These are phyloP conservation scores for Saccharomycopsis javanensis DNA, from an alignment of 805 yeast genomes.

Conservation along the genomic window DNA sequence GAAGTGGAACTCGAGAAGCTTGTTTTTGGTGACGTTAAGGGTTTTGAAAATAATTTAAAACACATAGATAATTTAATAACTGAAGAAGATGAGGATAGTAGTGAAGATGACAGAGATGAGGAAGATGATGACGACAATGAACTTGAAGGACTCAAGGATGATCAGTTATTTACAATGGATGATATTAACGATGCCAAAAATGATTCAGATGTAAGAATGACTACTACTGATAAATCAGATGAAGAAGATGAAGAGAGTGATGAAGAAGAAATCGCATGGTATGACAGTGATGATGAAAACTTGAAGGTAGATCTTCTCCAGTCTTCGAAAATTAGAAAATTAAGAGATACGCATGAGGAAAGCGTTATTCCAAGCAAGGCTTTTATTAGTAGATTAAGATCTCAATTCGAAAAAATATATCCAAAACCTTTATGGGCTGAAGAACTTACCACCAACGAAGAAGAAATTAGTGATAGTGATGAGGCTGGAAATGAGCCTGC, in stretches of 20 bases:
- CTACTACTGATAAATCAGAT: slow-evolving; percentile 23
- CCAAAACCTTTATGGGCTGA: slow-evolving; percentile 81
- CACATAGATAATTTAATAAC: slow-evolving; percentile 41
- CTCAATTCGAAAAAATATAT: slow-evolving; percentile 63
- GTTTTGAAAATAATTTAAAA: slow-evolving; percentile 57
- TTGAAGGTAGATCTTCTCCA: slow-evolving; percentile 49
- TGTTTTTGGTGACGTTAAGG: slow-evolving; percentile 81
- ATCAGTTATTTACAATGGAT: slow-evolving; percentile 46
- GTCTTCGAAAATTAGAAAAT: slow-evolving; percentile 56
- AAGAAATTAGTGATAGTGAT: slow-evolving; percentile 26
- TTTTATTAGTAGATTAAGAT: slow-evolving; percentile 53
- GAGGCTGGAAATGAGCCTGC: slow-evolving; percentile 5
- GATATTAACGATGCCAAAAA: slow-evolving; percentile 32
- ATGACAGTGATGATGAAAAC: slow-evolving; percentile 84
- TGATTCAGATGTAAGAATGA: slow-evolving; percentile 22
- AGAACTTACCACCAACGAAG: slow-evolving; percentile 25
- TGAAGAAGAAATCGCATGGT: slow-evolving; percentile 52
- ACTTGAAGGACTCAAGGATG: slow-evolving; percentile 33
- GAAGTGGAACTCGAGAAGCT: slow-evolving; percentile 70
- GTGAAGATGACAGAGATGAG: slow-evolving; percentile 27
- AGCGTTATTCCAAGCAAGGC: slow-evolving; percentile 44
- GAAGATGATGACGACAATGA: slow-evolving; percentile 26
- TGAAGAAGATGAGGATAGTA: slow-evolving; percentile 34
- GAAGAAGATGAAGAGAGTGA: slow-evolving; percentile 28
- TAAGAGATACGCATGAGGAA: slow-evolving; percentile 54